Percentiles rank a stretch among this genome's conserved stretches.
phyloP scores from a whole-genome alignment of 495 filamentous ascomycete species.

The Hyaloscypha finlandica region DNA sequence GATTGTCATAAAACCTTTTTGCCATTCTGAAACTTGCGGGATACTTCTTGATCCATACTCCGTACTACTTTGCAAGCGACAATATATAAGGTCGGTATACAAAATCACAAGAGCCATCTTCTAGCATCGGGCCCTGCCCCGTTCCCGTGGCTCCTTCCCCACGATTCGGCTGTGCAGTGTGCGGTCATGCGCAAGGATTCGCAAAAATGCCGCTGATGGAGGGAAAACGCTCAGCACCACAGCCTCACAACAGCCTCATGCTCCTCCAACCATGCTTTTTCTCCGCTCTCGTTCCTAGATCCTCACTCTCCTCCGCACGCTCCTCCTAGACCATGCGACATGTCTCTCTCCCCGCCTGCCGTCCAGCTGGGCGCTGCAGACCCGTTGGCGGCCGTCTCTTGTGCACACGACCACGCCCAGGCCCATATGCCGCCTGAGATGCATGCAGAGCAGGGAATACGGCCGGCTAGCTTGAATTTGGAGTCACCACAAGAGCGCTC shows the following conservation, averaged over 20 bases:
- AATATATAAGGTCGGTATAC: no score
- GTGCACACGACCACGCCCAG: constrained; percentile 15
- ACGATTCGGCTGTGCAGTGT: background rate
- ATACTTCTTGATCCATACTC: no score
- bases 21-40: no score
- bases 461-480: constrained; percentile 1
- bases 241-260: background rate
- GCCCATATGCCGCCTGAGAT: background rate
- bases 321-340: constrained; percentile 10
- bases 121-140: background rate
- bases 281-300: background rate
- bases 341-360: constrained; percentile 19
- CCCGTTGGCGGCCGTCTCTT: background rate
- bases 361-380: constrained; percentile 20
- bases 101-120: background rate
- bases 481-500: background rate
- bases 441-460: constrained; percentile 3
- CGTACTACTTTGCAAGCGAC: no score
- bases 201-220: background rate
- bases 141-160: background rate
- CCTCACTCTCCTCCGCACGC: background rate
- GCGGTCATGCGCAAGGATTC: constrained; percentile 15
- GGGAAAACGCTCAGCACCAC: background rate
- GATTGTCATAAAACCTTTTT: no score
- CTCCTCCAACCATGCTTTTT: background rate